These are phyloP conservation scores for Sonneratia caseolaris DNA, from an alignment of 345 rosid genomes.

Conservation along the genomic window DNA sequence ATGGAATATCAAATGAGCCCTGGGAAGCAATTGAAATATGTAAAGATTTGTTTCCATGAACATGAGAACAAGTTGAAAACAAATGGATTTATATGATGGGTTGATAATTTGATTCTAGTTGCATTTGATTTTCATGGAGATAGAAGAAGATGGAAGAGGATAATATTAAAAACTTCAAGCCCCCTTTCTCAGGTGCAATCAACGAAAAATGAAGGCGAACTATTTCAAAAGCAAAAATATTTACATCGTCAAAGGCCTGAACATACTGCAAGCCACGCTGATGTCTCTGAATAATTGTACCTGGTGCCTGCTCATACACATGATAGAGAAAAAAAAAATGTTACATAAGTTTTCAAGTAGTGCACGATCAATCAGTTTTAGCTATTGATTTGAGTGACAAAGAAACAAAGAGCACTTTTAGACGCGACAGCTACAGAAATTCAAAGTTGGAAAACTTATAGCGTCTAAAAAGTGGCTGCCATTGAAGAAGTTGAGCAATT, in stretches of 20 bases:
- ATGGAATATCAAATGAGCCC: conserved; percentile 14
- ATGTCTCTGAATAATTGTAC: background rate
- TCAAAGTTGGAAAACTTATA: background rate
- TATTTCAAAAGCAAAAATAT: background rate
- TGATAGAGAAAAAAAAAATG: background rate
- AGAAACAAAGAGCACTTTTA: background rate
- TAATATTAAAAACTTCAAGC: background rate
- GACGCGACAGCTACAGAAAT: background rate
- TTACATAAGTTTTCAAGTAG: background rate
- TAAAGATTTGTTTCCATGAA: background rate
- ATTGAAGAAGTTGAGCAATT: background rate
- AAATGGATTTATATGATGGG: background rate
- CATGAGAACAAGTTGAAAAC: background rate
- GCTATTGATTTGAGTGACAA: background rate
- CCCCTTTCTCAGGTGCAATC: background rate
- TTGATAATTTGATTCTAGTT: background rate
- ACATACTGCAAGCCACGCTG: background rate
- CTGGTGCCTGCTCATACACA: background rate
- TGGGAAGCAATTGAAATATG: conserved; percentile 1
- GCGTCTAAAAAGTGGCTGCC: background rate
- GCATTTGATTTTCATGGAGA: background rate
- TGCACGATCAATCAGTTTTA: background rate
- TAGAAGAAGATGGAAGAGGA: background rate
- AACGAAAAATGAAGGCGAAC: background rate
- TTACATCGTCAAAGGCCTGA: conserved; percentile 47